Evolutionary conservation across 176 grass and related monocot species (phyloP), one percentile per base, ranked within the genome.

Genomic region (Urochloa ruziziensis): DNA sequence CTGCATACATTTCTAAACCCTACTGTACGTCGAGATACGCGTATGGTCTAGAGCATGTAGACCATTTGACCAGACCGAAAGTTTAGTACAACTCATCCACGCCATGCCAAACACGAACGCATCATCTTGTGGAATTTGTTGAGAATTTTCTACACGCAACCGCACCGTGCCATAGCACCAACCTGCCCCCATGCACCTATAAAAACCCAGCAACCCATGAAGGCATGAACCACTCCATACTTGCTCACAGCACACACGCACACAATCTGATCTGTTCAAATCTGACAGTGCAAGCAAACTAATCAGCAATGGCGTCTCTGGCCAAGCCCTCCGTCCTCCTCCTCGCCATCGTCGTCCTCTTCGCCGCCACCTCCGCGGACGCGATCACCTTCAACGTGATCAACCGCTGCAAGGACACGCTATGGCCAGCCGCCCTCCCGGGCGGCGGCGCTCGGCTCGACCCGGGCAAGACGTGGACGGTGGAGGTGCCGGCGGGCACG

Each of bases 371-470:
- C 28, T 10, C 43, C 28, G n/a, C 78, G 19, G 67, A 94, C 7
- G 85, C 88, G 3, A 76, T 80, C 57, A 89, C 89, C 62, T 82
- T 94, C 83, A 84, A 76, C 13, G 33, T 91, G 0, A 60, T 67
- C 27, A 94, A 94, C 89, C 40, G 61, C 11, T 94, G 92, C 75
- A 24, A 57, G 9, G 74, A 87, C 83, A 89, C 86, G 10, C 58
- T 94, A 14, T 94, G 80, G 89, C 83, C 86, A 0, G 92, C 89
- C 2, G 89, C 92, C 0, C 58, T 40, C 1, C 89, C 92, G 0
- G 90, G 93, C 34, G 90, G 93, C 21, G 88, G 93, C 16, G 34
- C 0, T 3, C 67, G 75, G 1, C 79, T 92, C 5, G 78, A 86
- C 70, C 70, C 73, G 0, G 90, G 90, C 0, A 2, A 80, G 52